Base-by-base conservation (phyloP, 176 grass and related monocot species). In the Zoysia pacifica region DNA sequence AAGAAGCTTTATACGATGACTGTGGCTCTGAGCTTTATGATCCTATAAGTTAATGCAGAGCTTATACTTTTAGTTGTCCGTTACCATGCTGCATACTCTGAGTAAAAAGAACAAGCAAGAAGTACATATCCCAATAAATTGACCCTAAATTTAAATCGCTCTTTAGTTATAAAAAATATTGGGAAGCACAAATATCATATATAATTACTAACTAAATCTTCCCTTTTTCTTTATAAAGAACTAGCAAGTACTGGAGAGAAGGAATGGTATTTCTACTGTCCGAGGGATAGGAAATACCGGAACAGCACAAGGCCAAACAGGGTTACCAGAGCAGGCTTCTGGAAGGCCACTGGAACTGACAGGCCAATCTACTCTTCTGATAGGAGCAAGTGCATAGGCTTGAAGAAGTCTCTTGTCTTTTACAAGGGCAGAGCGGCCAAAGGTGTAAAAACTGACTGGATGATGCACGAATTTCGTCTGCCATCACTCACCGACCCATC, bases 251-350 rank as follows among this genome's bases (percentile, higher is more conserved):
- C 93, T 5, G 90, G 97, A 84, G 97, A 99, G 71, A 99, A 99
- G 81, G 97, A 99, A 72, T 99, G 97, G 97, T 99, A 99, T 87
- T 99, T 99, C 86, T 99, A 99, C 76, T 96, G 97, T 45, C 97
- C 93, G 48, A 93, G 97, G 82, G 97, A 99, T 76, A 90, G 97
- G 49, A 99, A 99, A 47, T 99, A 99, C 58, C 84, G 97, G 70
- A 99, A 99, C 69, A 99, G 97, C 79, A 89, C 93, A 15, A 87
- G 97, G 73, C 97, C 90, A 0, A 99, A 99, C 82, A 87, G 93
- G 83, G 97, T 99, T n/a, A 99, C 97, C 1, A 88, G 88, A 50
- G 93, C 90, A 16, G 97, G 93, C 70, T 99, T 99, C 77, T 99
- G 97, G 97, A 99, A 99, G 81, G 97, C 97, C 73, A 99, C 93